Base-by-base conservation (phyloP, 208 protist species). In the Angomonas desouzai region DNA sequence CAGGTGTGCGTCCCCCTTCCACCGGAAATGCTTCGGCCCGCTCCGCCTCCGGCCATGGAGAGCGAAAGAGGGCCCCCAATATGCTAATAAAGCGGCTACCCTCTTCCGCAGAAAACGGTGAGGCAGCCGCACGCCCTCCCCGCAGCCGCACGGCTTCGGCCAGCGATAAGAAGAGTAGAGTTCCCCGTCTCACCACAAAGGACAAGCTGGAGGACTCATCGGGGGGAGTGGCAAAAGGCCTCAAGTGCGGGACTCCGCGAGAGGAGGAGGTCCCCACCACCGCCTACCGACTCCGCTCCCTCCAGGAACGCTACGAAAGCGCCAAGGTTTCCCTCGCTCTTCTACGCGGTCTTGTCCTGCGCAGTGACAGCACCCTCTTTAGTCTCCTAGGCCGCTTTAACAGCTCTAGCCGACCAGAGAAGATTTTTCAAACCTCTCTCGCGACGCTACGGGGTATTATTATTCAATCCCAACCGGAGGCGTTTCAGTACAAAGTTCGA, bases 311-410 rank as follows among this genome's bases (percentile, higher is more conserved):
- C 2, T 61, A 71, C 45, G 58, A 66, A 10, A 32, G 6, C 20
- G 73, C 65, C n/a, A 60, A 63, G 28, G 68, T 70, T 34, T 48
- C 68, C 18, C 47, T 75, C 23, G 68, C 49, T 6, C 64, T 79
- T 47, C 55, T 79, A 47, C 67, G 74, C 58, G 74, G 74, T 0
- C 43, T 71, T 29, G 33, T 66, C n/a, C 64, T 79, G 23, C 73
- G 67, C 18, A 69, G 67, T 1, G 73, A 79, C 47, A 40, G 38
- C 16, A 48, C 28, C 22, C 64, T 79, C 56, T 57, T 74, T 22
- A 53, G 60, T 11, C 32, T 51, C 13, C 62, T 79, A 11, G 63
- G 55, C 38, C 33, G 13, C 10, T 57, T 47, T 40, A 38, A 64
- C 28, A 43, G 30, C 22, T 25, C 29, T 58, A 48, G 28, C 57